Percentiles rank a stretch among this genome's conserved stretches.
Conservation (phyloP, 2,329 filamentous ascomycete species). For the Colletotrichum sp. region DNA sequence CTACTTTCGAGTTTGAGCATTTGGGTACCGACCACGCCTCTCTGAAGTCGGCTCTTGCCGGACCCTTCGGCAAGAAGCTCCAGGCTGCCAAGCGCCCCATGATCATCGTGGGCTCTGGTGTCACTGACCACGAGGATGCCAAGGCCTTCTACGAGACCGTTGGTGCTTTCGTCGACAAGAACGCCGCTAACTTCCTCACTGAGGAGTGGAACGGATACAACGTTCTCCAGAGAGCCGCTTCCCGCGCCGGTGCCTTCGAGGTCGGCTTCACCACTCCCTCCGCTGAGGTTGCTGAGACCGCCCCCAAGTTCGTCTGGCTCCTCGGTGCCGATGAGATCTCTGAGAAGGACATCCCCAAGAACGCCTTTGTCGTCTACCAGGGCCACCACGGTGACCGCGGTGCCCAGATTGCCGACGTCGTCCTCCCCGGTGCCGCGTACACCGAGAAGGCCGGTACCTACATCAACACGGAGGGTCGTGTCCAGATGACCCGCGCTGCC, state of each 20-base stretch:
- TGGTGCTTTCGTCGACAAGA: slow-evolving; percentile 90
- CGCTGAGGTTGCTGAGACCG: slow-evolving; percentile 78
- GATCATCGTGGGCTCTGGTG: slow-evolving; percentile 93
- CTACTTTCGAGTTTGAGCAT: slow-evolving; percentile 95
- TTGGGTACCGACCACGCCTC: slow-evolving; percentile 80
- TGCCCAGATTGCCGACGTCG: slow-evolving; percentile 89
- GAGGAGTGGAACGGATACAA: slow-evolving; percentile 98
- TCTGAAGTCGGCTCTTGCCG: slow-evolving; percentile 84
- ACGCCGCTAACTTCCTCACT: slow-evolving; percentile 85
- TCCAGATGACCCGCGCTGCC: slow-evolving; percentile 91
- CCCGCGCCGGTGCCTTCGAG: slow-evolving; percentile 91
- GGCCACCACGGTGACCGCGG: slow-evolving; percentile 96
- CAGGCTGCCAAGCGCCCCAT: slow-evolving; percentile 88
- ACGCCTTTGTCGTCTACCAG: slow-evolving; percentile 97
- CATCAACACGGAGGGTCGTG: slow-evolving; percentile 96
- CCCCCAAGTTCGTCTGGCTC: slow-evolving; percentile 95
- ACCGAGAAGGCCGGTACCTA: slow-evolving; percentile 97
- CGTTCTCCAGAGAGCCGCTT: slow-evolving; percentile 91
- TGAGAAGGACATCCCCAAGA: slow-evolving; percentile 87
- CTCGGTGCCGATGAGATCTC: slow-evolving; percentile 92
- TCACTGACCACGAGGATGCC: slow-evolving; percentile 88
- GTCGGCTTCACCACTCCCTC: slow-evolving; percentile 93
- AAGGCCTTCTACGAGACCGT: slow-evolving; percentile 94
- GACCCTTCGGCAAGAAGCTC: slow-evolving; percentile 92
- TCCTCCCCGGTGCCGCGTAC: slow-evolving; percentile 94